Percentiles rank a stretch among this genome's conserved stretches.
Evolutionary conservation across 768 basidiomycete genomes (phyloP).

Genomic region (Asterophora parasitica): DNA sequence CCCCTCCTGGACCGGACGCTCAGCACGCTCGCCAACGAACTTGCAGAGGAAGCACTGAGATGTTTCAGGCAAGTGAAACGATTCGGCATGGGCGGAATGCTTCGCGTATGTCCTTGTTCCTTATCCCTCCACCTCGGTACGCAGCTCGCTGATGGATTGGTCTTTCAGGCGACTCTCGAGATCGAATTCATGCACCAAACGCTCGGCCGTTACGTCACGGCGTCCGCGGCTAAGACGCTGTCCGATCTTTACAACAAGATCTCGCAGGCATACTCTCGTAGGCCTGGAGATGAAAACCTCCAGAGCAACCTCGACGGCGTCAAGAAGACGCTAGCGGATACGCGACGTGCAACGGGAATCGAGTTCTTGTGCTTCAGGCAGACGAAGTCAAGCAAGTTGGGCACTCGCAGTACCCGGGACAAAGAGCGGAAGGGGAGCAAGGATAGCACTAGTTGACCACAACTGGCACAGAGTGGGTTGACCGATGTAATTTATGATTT

Average conservation of each 20-base stretch:
- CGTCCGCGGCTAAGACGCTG: slow-evolving; percentile 74
- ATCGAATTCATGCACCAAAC: slow-evolving; percentile 99
- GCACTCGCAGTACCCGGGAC: slow-evolving; percentile 16
- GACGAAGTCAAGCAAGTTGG: slow-evolving; percentile 42
- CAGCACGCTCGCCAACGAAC: slow-evolving; percentile 72
- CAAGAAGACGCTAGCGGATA: slow-evolving; percentile 85
- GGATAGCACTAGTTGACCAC: slow-evolving; percentile 2
- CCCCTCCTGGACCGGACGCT: slow-evolving; percentile 79
- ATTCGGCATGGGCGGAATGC: slow-evolving; percentile 98
- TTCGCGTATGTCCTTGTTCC: slow-evolving; percentile 57
- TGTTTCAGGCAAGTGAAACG: slow-evolving; percentile 86
- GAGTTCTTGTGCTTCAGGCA: slow-evolving; percentile 93
- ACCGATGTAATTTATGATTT: neutral
- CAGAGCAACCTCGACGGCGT: slow-evolving; percentile 87
- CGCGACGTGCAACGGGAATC: slow-evolving; percentile 85
- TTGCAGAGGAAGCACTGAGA: slow-evolving; percentile 77
- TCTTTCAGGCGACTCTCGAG: slow-evolving; percentile 85
- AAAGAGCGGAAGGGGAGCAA: slow-evolving; percentile 20
- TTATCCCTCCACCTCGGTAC: neutral
- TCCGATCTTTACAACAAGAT: slow-evolving; percentile 93
- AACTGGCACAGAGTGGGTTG: neutral
- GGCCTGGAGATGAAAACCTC: slow-evolving; percentile 81
- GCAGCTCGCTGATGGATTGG: slow-evolving; percentile 4
- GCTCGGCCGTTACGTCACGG: slow-evolving; percentile 81
- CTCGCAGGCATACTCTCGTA: slow-evolving; percentile 84